phyloP scores from a whole-genome alignment of 2,329 filamentous ascomycete genomes.

The Intubia oerlemansii region DNA sequence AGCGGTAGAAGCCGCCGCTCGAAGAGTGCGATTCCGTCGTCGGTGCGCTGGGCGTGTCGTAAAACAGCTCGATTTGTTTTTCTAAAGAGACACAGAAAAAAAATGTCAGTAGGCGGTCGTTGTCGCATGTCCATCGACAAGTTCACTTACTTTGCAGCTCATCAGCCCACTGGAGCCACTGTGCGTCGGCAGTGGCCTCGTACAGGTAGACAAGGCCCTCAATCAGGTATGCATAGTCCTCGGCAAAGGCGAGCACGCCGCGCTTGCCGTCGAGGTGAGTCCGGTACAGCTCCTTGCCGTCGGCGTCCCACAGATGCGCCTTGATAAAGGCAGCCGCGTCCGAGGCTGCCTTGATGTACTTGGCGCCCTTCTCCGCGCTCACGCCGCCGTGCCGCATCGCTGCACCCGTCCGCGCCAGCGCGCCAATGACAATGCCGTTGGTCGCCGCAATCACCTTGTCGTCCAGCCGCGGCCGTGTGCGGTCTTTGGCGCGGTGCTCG shows the following conservation, averaged over 20 bases:
- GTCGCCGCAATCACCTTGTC: constrained; percentile 74
- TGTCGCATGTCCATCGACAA: too few species aligned
- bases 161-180: constrained; percentile 62
- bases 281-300: constrained; percentile 43
- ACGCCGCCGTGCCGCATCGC: constrained; percentile 33
- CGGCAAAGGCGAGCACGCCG: constrained; percentile 55
- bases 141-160: constrained; percentile 45
- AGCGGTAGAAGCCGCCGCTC: constrained; percentile 53
- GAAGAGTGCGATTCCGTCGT: constrained; percentile 16
- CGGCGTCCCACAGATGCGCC: constrained; percentile 47
- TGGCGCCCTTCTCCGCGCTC: constrained; percentile 31
- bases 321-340: constrained; percentile 53
- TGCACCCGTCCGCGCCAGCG: constrained; percentile 54
- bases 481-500: constrained; percentile 49
- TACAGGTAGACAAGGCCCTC: constrained; percentile 69
- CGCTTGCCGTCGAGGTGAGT: constrained; percentile 47
- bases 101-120: constrained; percentile 2
- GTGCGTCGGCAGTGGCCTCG: constrained; percentile 53
- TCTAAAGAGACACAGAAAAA: too few species aligned
- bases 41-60: constrained; percentile 29
- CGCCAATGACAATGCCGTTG: constrained; percentile 75
- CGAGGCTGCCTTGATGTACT: constrained; percentile 44
- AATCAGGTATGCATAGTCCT: constrained; percentile 85
- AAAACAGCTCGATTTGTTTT: constrained; percentile 57
- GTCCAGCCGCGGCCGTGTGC: constrained; percentile 59